Conservation (phyloP, 495 filamentous ascomycete genomes). For the Talaromyces trachyspermus region DNA sequence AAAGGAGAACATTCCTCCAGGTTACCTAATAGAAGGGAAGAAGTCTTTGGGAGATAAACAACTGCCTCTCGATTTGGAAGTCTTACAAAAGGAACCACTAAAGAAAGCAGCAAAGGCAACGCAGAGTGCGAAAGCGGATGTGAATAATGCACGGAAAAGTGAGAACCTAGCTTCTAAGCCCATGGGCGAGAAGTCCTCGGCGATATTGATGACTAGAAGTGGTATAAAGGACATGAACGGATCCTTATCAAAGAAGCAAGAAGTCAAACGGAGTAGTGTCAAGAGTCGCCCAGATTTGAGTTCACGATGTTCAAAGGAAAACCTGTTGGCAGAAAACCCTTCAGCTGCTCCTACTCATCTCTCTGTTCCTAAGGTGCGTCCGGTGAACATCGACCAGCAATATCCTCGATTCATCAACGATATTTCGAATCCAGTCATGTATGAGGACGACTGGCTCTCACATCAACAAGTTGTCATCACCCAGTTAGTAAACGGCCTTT, state of each 20-base stretch:
- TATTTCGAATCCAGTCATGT: conserved; percentile 48
- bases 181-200: not conserved
- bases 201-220: not conserved
- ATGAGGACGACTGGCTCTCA: conserved; percentile 59
- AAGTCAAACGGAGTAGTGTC: not conserved
- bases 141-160: too few species aligned
- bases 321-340: not conserved
- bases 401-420: conserved; percentile 51
- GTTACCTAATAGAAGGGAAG: conserved; percentile 13
- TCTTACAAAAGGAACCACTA: not conserved
- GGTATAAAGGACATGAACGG: not conserved
- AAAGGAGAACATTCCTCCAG: conserved; percentile 43
- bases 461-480: conserved; percentile 57
- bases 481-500: conserved; percentile 52
- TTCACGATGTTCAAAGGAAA: not conserved
- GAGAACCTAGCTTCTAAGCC: not conserved
- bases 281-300: not conserved
- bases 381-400: conserved; percentile 19
- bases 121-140: not conserved
- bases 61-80: conserved; percentile 10
- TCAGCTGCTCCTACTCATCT: not conserved
- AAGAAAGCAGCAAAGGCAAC: not conserved
- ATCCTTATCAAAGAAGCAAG: not conserved
- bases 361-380: not conserved
- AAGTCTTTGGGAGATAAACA: conserved; percentile 1